A percentile compares a stretch with the other conserved stretches of the same genome.
phyloP scores from a whole-genome alignment of 805 yeast genomes.

The Saturnispora diversa region DNA sequence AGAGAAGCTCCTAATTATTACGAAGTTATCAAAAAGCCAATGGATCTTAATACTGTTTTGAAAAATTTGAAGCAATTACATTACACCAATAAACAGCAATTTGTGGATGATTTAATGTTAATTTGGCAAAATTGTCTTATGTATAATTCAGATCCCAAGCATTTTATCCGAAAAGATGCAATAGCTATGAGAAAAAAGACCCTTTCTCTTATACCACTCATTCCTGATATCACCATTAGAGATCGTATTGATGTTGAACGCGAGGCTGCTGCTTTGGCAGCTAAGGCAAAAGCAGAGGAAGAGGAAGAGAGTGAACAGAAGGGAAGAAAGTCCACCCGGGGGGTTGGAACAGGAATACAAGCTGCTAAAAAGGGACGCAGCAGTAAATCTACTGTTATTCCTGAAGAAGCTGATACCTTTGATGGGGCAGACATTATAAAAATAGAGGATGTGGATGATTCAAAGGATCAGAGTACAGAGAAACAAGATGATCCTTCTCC shows the following conservation, averaged over 20 bases:
- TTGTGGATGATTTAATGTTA: slow-evolving; percentile 90
- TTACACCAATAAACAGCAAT: slow-evolving; percentile 76
- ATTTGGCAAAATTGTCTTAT: slow-evolving; percentile 93
- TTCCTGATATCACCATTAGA: slow-evolving; percentile 80
- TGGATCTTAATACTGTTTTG: slow-evolving; percentile 93
- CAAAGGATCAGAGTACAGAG: background rate
- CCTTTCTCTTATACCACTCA: slow-evolving; percentile 61
- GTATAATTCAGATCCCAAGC: slow-evolving; percentile 91
- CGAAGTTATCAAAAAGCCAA: slow-evolving; percentile 81
- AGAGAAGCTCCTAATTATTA: slow-evolving; percentile 97
- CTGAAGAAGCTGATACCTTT: background rate
- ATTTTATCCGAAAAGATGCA: slow-evolving; percentile 85
- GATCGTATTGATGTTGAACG: slow-evolving; percentile 64
- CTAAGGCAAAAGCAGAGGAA: slow-evolving; percentile 29
- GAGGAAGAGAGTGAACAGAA: slow-evolving; percentile 24
- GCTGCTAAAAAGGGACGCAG: slow-evolving; percentile 31
- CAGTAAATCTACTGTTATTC: background rate
- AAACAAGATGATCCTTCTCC: background rate
- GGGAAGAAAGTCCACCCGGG: slow-evolving; percentile 28
- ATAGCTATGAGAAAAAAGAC: slow-evolving; percentile 93
- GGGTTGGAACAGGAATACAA: slow-evolving; percentile 25
- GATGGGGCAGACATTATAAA: background rate
- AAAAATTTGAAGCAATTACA: slow-evolving; percentile 78
- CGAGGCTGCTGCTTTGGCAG: slow-evolving; percentile 41
- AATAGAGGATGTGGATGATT: too few relatives aligned